Evolutionary conservation across 2,329 filamentous ascomycete species (phyloP), one percentile per base, ranked within the genome.

Genomic region (Hawksworthiomyces lignivorus): DNA sequence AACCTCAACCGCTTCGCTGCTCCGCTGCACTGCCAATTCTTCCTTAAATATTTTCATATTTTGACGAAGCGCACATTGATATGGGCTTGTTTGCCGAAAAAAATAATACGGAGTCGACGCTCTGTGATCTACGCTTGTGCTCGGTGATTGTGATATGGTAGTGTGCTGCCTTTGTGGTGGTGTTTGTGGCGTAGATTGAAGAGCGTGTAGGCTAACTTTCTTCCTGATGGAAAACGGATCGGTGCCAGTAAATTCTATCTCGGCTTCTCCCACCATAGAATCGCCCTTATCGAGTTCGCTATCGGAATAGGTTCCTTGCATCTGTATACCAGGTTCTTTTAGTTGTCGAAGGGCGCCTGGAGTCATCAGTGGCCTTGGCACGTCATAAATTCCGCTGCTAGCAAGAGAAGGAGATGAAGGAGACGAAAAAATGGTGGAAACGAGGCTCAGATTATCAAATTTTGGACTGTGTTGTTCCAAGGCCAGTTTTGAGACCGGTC

Each of bases 51-150:
- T 52, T 42, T 61, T 59, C 50, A 74, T 73, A 2, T 58, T 69
- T 37, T 67, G 63, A 33, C 63, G 66, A 24, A 80, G 52, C 3
- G 68, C 70, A 20, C 68, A 68, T 4, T 75, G 68, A 49, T 72
- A 81, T 1, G 75, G 73, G 41, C 74, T 80, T 20, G 65, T 60
- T 1, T 72, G 71, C 21, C 73, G 65, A 46, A 77, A 75, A 1
- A 76, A 56, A 45, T 73, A 68, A 12, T 45, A 30, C 10, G 47
- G 42, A 3, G 46, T 42, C 11, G 32, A 22, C 6, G 10, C 18
- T 3, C 35, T 15, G 21, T 26, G 22, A 11, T 26, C 18, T 10
- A 10, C 18, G 14, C 9, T 20, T 17, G 11, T 21, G 4, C 12
- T 17, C 3, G 35, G 17, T 3, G 14, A 8, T 2, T 5, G 20